Percentiles rank a stretch among this genome's conserved stretches.
These are phyloP conservation scores for Coemansia nantahalensis DNA, from an alignment of 192 early-diverging fungal species.

Conservation along the genomic window DNA sequence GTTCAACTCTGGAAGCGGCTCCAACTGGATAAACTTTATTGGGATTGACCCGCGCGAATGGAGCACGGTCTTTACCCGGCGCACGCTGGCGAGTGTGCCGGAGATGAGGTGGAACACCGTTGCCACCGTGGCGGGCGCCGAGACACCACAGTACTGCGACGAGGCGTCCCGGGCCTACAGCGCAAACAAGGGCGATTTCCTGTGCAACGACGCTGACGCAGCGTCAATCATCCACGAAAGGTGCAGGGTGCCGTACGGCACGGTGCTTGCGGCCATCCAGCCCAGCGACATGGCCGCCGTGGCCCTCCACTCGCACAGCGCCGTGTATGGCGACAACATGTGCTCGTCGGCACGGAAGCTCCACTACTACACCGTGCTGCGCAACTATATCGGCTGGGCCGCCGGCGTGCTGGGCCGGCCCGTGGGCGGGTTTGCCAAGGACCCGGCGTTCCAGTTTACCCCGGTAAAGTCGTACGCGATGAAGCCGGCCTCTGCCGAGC, in stretches of 20 bases:
- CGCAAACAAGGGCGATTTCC: conserved; percentile 28
- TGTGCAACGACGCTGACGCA: conserved; percentile 31
- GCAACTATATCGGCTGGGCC: conserved; percentile 47
- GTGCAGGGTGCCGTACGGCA: conserved; percentile 38
- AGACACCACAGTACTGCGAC: conserved; percentile 24
- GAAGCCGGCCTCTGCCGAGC: conserved; percentile 9
- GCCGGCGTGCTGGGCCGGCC: conserved; percentile 17
- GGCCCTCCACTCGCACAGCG: conserved; percentile 36
- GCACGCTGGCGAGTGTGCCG: conserved; percentile 11
- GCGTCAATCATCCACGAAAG: conserved; percentile 19
- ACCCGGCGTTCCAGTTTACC: conserved; percentile 12
- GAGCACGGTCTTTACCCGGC: conserved; percentile 24
- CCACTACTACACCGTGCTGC: conserved; percentile 42
- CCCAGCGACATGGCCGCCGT: conserved; percentile 24
- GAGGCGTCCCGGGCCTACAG: conserved; percentile 24
- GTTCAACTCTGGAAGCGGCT: not conserved
- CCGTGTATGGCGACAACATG: conserved; percentile 31
- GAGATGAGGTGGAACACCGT: conserved; percentile 21
- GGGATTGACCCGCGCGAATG: conserved; percentile 34
- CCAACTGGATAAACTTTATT: conserved; percentile 29
- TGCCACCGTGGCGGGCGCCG: conserved; percentile 8
- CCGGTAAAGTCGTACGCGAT: conserved; percentile 17
- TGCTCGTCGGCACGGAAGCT: conserved; percentile 28
- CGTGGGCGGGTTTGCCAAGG: conserved; percentile 29
- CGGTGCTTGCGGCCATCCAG: conserved; percentile 34